These are phyloP conservation scores for Penicillium verhagenii DNA, from an alignment of 495 filamentous ascomycete genomes.

Conservation along the genomic window DNA sequence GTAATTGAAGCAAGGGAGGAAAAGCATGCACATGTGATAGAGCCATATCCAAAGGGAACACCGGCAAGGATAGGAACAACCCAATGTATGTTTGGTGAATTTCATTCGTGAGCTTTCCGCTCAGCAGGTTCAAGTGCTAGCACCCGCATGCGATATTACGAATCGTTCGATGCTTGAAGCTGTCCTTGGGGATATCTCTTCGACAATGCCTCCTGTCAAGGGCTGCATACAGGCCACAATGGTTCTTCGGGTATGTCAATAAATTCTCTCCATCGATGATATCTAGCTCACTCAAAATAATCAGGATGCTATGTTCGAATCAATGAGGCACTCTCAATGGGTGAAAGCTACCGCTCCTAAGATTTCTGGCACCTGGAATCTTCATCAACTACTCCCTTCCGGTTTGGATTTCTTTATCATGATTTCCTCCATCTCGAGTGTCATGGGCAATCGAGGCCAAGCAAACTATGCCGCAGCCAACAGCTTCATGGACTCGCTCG, in stretches of 20 bases:
- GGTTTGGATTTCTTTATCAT: slow-evolving; percentile 48
- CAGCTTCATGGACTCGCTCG: too few species aligned
- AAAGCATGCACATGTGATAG: slow-evolving; percentile 67
- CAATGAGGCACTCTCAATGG: slow-evolving; percentile 12
- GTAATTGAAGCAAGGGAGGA: slow-evolving; percentile 78
- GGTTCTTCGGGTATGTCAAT: too few species aligned
- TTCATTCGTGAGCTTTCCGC: slow-evolving; percentile 18
- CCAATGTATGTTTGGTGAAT: slow-evolving; percentile 68
- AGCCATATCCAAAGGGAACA: slow-evolving; percentile 72
- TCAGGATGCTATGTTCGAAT: slow-evolving; percentile 14
- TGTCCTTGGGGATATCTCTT: background rate
- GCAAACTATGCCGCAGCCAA: background rate
- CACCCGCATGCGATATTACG: slow-evolving; percentile 1
- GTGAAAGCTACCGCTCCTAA: slow-evolving; percentile 1
- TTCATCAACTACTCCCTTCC: background rate
- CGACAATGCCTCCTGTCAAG: slow-evolving; percentile 41
- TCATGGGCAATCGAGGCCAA: slow-evolving; percentile 4
- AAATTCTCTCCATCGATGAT: too few species aligned
- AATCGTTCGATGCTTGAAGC: background rate
- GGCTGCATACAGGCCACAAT: slow-evolving; percentile 49
- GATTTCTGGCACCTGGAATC: slow-evolving; percentile 8
- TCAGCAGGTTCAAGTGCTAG: background rate
- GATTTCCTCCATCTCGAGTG: slow-evolving; percentile 30
- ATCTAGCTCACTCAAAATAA: too few species aligned
- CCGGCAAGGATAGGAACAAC: slow-evolving; percentile 70